These are phyloP conservation scores for Ophiostoma ulmi DNA, from an alignment of 2,329 filamentous ascomycete species.

Conservation along the genomic window DNA sequence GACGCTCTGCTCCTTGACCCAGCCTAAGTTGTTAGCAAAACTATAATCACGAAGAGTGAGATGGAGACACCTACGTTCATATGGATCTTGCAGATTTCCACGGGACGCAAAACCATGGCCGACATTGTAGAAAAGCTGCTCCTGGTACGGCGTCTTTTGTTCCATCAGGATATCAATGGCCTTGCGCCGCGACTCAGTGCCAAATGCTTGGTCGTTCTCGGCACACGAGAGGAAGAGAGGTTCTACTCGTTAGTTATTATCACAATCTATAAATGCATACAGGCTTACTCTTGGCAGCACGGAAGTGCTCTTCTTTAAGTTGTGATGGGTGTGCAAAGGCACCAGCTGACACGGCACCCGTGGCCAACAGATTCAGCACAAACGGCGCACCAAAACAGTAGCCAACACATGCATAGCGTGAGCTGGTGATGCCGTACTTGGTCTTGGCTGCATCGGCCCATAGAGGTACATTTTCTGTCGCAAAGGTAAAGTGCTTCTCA, in stretches of 20 bases:
- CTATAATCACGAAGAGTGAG: neutral
- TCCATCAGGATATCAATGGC: conserved; percentile 42
- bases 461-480: conserved; percentile 39
- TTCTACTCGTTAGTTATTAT: conserved; percentile 27
- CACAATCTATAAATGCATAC: neutral
- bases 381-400: conserved; percentile 43
- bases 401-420: conserved; percentile 41
- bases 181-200: conserved; percentile 35
- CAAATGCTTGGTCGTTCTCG: conserved; percentile 43
- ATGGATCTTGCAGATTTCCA: conserved; percentile 34
- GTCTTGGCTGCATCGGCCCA: conserved; percentile 40
- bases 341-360: conserved; percentile 38
- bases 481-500: conserved; percentile 41
- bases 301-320: conserved; percentile 44
- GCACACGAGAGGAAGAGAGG: conserved; percentile 45
- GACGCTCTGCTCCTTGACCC: conserved; percentile 29
- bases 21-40: conserved; percentile 22
- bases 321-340: conserved; percentile 50
- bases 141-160: conserved; percentile 49
- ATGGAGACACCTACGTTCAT: conserved; percentile 34
- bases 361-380: conserved; percentile 40
- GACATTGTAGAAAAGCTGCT: conserved; percentile 58
- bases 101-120: conserved; percentile 30
- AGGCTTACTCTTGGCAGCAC: conserved; percentile 35
- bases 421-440: conserved; percentile 34